Evolutionary conservation across 768 basidiomycete species (phyloP), one percentile per base, ranked within the genome.

Genomic region (Hydnomerulius pinastri): DNA sequence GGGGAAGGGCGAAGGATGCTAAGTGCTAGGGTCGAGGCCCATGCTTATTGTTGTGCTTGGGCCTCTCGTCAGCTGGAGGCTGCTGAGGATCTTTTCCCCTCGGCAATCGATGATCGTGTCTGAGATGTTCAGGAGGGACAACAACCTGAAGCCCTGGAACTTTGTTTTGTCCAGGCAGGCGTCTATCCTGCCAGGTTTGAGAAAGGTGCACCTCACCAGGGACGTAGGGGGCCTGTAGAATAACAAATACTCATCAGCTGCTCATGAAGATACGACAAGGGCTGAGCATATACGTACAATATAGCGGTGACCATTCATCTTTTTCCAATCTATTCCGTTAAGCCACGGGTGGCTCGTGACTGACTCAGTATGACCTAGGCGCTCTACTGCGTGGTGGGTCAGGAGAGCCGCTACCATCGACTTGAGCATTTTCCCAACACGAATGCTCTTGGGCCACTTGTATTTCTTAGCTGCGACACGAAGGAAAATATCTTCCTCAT

Each of bases 281-380:
- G 33, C 21, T 20, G 10, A 48, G 12, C 2, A 48, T 18, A 38
- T 13, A 67, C 80, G 39, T 60, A 83, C 82, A 25, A 75, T 51
- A 45, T 80, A 79, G 28, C 67, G 61, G 33, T 76, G 71, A 1
- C 61, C 58, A 10, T 68, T 55, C 66, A 83, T 72, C 57, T 71
- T 73, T 17, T 60, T 60, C 82, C 80, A 83, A 47, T 77, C 69
- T 11, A 84, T 64, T 18, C 66, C 61, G 4, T 55, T 51, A 36
- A 83, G 56, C 77, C 78, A 85, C 2, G 71, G 64, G 48, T 83
- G 78, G 5, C 56, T 47, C 35, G 61, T 61, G 7, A 81, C 69
- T 20, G 64, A 60, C 27, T 64, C 70, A 0, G 60, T 55, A 4
- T 62, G 59, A 18, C 77, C 80, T 7, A 81, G 58, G 23, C 82